These are phyloP conservation scores for Phialophora macrospora DNA, from an alignment of 2,329 filamentous ascomycete genomes.

Conservation along the genomic window DNA sequence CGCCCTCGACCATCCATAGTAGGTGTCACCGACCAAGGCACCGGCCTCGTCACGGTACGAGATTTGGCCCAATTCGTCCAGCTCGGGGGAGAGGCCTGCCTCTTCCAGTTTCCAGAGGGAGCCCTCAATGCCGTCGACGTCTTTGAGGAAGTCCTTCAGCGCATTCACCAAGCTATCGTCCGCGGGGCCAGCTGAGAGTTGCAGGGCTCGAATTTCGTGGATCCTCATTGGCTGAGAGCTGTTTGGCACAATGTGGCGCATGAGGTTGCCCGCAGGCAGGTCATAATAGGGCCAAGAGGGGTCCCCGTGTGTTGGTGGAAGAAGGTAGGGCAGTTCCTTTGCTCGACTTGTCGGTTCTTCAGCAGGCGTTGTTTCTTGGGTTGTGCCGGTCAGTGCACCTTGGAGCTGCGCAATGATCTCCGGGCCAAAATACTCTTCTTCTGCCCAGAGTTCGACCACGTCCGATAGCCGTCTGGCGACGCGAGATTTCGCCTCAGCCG, in stretches of 20 bases:
- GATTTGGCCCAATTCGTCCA: slow-evolving; percentile 76
- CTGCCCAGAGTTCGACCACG: slow-evolving; percentile 73
- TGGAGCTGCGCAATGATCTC: slow-evolving; percentile 64
- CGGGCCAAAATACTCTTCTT: slow-evolving; percentile 64
- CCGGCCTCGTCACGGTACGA: slow-evolving; percentile 69
- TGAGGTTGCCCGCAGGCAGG: slow-evolving; percentile 78
- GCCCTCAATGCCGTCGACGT: slow-evolving; percentile 66
- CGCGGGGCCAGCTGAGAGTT: slow-evolving; percentile 70
- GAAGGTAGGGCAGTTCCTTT: slow-evolving; percentile 65
- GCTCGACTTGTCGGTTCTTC: not conserved
- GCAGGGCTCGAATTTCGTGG: slow-evolving; percentile 71
- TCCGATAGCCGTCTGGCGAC: slow-evolving; percentile 68
- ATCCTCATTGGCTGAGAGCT: slow-evolving; percentile 75
- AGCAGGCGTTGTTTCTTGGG: not conserved
- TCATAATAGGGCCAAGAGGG: slow-evolving; percentile 76
- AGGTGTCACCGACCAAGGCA: slow-evolving; percentile 71
- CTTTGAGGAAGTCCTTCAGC: slow-evolving; percentile 71
- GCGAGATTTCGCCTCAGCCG: slow-evolving; percentile 61
- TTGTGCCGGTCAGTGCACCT: slow-evolving; percentile 41
- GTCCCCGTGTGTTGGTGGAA: slow-evolving; percentile 80
- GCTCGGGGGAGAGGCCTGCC: slow-evolving; percentile 60
- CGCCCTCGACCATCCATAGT: slow-evolving; percentile 83
- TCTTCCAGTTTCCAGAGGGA: slow-evolving; percentile 55
- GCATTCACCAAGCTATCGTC: slow-evolving; percentile 68
- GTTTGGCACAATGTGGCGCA: slow-evolving; percentile 77